These are phyloP conservation scores for Zarea fungicola DNA, from an alignment of 2,329 filamentous ascomycete species.

Conservation along the genomic window DNA sequence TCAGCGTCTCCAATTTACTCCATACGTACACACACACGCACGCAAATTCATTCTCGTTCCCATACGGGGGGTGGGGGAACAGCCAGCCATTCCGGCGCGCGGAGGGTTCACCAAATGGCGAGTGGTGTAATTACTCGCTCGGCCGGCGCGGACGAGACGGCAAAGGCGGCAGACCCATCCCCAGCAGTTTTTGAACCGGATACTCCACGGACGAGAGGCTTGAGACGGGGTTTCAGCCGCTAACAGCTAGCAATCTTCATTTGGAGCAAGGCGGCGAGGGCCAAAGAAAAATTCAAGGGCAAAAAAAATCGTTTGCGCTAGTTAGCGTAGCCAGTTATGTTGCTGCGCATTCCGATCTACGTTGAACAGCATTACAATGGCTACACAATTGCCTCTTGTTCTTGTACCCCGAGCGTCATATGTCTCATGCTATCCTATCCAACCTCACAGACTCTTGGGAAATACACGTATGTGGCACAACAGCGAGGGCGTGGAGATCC, in stretches of 20 bases:
- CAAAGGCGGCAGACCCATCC: slow-evolving; percentile 12
- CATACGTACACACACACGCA: neutral
- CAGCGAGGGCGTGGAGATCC: too few species aligned
- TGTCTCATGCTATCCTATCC: too few species aligned
- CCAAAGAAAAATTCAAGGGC: neutral
- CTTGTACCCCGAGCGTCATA: too few species aligned
- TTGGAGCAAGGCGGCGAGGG: too few species aligned
- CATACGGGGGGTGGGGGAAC: neutral
- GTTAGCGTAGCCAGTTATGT: too few species aligned
- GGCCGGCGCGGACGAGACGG: slow-evolving; percentile 8
- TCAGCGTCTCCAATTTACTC: too few species aligned
- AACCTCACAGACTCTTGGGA: too few species aligned
- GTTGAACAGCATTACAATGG: too few species aligned
- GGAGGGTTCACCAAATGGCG: slow-evolving; percentile 9
- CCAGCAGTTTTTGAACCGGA: neutral
- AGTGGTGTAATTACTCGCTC: slow-evolving; percentile 10
- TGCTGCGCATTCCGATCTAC: too few species aligned
- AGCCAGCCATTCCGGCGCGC: slow-evolving; percentile 2
- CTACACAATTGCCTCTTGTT: too few species aligned
- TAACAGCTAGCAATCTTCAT: neutral
- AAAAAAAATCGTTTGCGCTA: too few species aligned
- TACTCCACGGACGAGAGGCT: slow-evolving; percentile 8
- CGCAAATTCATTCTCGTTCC: slow-evolving; percentile 1
- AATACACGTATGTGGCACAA: too few species aligned
- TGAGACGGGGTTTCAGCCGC: slow-evolving; percentile 7